phyloP scores from a whole-genome alignment of 257 asterid genomes.

The Leptodermis oblonga region DNA sequence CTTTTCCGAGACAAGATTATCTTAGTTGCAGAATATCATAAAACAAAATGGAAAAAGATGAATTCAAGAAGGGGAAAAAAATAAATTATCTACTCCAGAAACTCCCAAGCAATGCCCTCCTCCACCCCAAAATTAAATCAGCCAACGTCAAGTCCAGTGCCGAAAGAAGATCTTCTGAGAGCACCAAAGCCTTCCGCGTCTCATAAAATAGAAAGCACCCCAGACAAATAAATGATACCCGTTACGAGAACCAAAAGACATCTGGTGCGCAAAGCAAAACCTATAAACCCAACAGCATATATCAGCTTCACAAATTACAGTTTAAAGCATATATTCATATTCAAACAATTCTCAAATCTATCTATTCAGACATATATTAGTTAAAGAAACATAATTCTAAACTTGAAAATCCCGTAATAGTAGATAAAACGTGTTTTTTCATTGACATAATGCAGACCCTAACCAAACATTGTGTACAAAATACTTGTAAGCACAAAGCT shows the following conservation, averaged over 20 bases:
- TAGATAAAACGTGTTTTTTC: background rate
- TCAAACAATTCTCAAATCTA: background rate
- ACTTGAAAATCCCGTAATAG: no score
- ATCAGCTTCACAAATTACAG: slow-evolving; percentile 28
- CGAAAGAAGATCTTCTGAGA: slow-evolving; percentile 55
- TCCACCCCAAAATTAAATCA: slow-evolving; percentile 12
- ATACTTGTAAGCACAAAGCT: no score
- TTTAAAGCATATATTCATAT: background rate
- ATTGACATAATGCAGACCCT: background rate
- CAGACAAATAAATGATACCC: slow-evolving; percentile 56
- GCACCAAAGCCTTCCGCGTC: slow-evolving; percentile 69
- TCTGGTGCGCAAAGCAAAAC: slow-evolving; percentile 68
- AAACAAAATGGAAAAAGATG: background rate
- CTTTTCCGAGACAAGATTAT: slow-evolving; percentile 12
- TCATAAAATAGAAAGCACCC: slow-evolving; percentile 71
- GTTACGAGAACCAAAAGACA: slow-evolving; percentile 83
- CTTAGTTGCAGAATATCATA: background rate
- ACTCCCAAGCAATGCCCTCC: slow-evolving; percentile 20
- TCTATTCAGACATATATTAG: background rate
- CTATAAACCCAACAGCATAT: slow-evolving; percentile 37
- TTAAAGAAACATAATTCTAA: background rate
- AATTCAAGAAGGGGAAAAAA: slow-evolving; percentile 1
- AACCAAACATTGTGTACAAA: background rate
- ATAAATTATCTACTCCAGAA: slow-evolving; percentile 17
- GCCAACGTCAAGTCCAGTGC: slow-evolving; percentile 74